phyloP scores from a whole-genome alignment of 176 grass and related monocot genomes.

The Paspalum vaginatum region DNA sequence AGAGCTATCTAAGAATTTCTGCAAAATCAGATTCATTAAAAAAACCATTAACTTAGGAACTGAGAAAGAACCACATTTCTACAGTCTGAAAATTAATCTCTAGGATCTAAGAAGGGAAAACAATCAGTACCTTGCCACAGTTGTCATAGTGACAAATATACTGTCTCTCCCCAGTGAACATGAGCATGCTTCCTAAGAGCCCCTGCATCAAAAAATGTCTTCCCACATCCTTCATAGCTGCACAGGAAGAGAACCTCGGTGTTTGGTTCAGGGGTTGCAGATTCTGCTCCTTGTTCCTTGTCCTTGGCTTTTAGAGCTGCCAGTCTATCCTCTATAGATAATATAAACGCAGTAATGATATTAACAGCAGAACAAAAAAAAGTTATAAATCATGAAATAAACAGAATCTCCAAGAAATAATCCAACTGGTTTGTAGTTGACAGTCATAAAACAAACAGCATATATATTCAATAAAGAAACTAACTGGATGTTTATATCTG shows the following conservation, averaged over 20 bases:
- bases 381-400: background rate
- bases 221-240: constrained; percentile 84
- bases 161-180: constrained; percentile 84
- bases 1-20: constrained; percentile 98
- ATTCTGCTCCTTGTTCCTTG: constrained; percentile 56
- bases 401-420: background rate
- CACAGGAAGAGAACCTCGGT: constrained; percentile 93
- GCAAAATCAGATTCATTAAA: constrained; percentile 35
- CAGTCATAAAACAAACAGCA: background rate
- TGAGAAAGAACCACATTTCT: background rate
- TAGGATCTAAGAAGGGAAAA: background rate
- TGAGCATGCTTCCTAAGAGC: constrained; percentile 87
- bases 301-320: constrained; percentile 67
- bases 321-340: constrained; percentile 70
- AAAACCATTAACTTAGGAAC: constrained; percentile 37
- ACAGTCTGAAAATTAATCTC: background rate
- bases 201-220: constrained; percentile 75
- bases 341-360: background rate
- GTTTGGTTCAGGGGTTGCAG: constrained; percentile 59
- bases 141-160: constrained; percentile 79
- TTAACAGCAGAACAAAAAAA: constrained; percentile 4
- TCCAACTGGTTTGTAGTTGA: background rate
- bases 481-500: background rate
- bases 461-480: background rate
- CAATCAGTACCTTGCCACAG: constrained; percentile 75